These are phyloP conservation scores for Neophaeococcomyces mojaviensis DNA, from an alignment of 2,329 filamentous ascomycete genomes.

Conservation along the genomic window DNA sequence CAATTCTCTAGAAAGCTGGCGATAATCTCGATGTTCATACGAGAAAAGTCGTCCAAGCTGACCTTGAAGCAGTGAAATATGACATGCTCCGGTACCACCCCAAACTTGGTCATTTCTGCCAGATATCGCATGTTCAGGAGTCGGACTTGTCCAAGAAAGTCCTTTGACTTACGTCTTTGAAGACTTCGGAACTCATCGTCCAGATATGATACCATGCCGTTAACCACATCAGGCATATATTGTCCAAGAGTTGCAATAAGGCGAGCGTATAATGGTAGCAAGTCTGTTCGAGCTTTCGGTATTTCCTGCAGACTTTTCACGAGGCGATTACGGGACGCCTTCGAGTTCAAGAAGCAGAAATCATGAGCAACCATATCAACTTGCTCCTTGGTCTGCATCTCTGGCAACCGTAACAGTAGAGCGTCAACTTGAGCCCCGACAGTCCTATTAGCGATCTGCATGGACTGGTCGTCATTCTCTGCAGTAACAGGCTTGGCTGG, in stretches of 20 bases:
- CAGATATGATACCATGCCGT: conserved; percentile 81
- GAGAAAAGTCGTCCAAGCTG: conserved; percentile 91
- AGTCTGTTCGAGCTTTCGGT: conserved; percentile 84
- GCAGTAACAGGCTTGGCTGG: conserved; percentile 29
- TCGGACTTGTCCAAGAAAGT: conserved; percentile 89
- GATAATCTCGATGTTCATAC: conserved; percentile 99
- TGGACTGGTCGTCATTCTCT: conserved; percentile 69
- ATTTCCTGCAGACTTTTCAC: conserved; percentile 91
- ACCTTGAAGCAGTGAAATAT: conserved; percentile 99
- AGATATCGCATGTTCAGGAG: conserved; percentile 95
- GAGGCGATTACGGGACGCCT: conserved; percentile 88
- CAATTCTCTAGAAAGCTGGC: conserved; percentile 95
- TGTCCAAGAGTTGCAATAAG: conserved; percentile 86
- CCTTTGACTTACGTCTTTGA: conserved; percentile 93
- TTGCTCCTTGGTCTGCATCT: conserved; percentile 81
- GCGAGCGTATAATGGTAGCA: conserved; percentile 85
- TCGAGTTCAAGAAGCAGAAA: conserved; percentile 97
- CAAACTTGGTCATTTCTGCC: conserved; percentile 94
- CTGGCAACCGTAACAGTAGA: conserved; percentile 76
- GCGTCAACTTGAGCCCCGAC: conserved; percentile 95
- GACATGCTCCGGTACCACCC: conserved; percentile 94
- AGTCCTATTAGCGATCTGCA: conserved; percentile 93
- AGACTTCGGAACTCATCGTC: conserved; percentile 96
- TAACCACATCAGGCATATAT: conserved; percentile 90
- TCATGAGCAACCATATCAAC: conserved; percentile 91